A percentile compares a stretch with the other conserved stretches of the same genome.
Evolutionary conservation across 345 rosid species (phyloP).

Genomic region (Noccaea bulbosa): DNA sequence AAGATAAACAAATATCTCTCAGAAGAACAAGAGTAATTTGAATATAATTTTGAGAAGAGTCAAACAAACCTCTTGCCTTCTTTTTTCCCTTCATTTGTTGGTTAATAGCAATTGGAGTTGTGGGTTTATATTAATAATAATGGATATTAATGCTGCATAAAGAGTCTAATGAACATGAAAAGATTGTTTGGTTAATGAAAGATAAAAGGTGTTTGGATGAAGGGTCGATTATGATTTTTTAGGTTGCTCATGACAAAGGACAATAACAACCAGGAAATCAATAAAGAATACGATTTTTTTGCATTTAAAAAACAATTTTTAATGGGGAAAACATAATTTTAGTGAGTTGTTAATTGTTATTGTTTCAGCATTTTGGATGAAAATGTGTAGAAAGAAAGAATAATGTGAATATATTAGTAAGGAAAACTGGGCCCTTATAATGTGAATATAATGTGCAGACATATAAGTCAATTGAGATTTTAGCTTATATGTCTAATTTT

Average conservation of each 20-base stretch:
- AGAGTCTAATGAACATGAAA: constrained; percentile 36
- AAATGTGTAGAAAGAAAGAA: not conserved
- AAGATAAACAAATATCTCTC: not conserved
- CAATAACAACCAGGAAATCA: constrained; percentile 28
- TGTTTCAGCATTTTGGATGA: not conserved
- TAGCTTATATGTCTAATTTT: too few relatives aligned
- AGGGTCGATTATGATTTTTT: constrained; percentile 37
- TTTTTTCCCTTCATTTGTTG: constrained; percentile 33
- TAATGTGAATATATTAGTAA: too few relatives aligned
- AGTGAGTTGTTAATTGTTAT: not conserved
- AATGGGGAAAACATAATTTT: not conserved
- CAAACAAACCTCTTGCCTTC: constrained; percentile 37
- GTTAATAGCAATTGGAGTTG: constrained; percentile 15
- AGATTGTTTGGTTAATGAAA: constrained; percentile 46
- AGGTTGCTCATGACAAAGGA: constrained; percentile 45
- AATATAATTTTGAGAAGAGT: constrained; percentile 20
- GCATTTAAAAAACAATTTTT: too few relatives aligned
- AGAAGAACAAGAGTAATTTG: constrained; percentile 23
- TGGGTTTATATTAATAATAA: constrained; percentile 27
- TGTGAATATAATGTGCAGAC: too few relatives aligned
- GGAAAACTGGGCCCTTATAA: too few relatives aligned
- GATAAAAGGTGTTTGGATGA: constrained; percentile 45
- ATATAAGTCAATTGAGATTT: too few relatives aligned
- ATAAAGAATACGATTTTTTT: not conserved
- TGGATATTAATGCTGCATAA: constrained; percentile 18